Evolutionary conservation across 345 rosid species (phyloP).

Genomic region (Gossypium anomalum): DNA sequence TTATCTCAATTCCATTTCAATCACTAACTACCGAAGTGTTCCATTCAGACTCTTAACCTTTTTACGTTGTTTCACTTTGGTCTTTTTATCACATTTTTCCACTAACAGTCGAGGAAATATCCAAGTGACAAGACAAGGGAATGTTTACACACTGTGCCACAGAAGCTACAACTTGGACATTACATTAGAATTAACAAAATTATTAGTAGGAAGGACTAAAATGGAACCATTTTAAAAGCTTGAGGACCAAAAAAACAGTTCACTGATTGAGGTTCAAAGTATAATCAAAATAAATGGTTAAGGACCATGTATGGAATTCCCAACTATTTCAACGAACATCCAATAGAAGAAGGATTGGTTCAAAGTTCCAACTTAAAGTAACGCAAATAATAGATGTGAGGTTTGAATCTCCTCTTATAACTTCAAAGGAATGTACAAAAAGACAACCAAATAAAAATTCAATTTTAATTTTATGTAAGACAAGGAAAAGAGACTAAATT

Average conservation of each 20-base stretch:
- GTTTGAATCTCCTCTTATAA: slow-evolving; percentile 1
- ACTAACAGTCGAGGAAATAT: neutral
- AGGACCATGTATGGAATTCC: neutral
- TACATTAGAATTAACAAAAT: neutral
- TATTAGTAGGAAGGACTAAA: neutral
- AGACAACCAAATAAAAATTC: neutral
- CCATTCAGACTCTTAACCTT: neutral
- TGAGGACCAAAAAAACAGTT: neutral
- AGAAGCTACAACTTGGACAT: neutral
- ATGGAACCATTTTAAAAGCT: neutral
- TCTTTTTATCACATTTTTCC: neutral
- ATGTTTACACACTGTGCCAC: neutral
- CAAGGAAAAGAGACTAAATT: slow-evolving; percentile 1
- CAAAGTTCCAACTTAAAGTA: neutral
- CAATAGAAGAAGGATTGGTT: neutral
- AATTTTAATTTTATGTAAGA: neutral
- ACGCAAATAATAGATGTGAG: neutral
- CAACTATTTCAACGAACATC: neutral
- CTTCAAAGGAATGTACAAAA: neutral
- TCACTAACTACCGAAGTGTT: neutral
- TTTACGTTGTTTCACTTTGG: neutral
- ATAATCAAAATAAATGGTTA: neutral
- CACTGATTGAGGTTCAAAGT: too few species aligned
- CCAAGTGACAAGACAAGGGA: neutral
- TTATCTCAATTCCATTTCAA: neutral